phyloP scores from a whole-genome alignment of 2,329 filamentous ascomycete genomes.

The Neonectria ditissima region DNA sequence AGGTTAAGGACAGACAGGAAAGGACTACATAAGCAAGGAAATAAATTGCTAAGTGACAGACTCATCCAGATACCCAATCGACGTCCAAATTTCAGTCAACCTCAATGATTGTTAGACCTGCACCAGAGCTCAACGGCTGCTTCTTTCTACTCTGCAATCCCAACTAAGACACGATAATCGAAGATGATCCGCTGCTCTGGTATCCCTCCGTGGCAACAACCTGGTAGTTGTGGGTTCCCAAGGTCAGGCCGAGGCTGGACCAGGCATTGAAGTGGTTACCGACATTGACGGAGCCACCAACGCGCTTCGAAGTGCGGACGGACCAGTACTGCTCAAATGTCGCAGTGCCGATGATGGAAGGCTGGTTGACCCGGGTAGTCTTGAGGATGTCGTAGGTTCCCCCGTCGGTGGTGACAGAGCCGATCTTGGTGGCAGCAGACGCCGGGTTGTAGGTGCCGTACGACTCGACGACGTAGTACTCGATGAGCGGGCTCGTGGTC shows the following conservation, averaged over 20 bases:
- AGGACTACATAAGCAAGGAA: neutral
- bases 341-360: conserved; percentile 61
- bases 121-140: neutral
- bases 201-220: conserved; percentile 68
- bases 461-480: conserved; percentile 56
- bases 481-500: conserved; percentile 52
- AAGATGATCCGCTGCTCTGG: conserved; percentile 60
- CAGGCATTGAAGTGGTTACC: conserved; percentile 66
- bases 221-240: conserved; percentile 65
- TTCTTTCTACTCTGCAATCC: neutral
- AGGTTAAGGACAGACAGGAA: neutral
- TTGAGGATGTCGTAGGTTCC: conserved; percentile 53
- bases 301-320: conserved; percentile 61
- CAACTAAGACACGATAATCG: conserved; percentile 55
- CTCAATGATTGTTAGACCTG: too few relatives aligned
- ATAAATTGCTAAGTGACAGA: neutral
- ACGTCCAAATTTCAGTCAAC: neutral
- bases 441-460: conserved; percentile 50
- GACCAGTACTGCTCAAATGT: conserved; percentile 68
- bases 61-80: neutral
- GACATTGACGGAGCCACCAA: conserved; percentile 62
- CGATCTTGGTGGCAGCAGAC: conserved; percentile 47
- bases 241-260: conserved; percentile 58
- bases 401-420: conserved; percentile 52
- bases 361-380: conserved; percentile 54